phyloP scores from a whole-genome alignment of 2,329 filamentous ascomycete species.

The Ploettnerulaceae sp. region DNA sequence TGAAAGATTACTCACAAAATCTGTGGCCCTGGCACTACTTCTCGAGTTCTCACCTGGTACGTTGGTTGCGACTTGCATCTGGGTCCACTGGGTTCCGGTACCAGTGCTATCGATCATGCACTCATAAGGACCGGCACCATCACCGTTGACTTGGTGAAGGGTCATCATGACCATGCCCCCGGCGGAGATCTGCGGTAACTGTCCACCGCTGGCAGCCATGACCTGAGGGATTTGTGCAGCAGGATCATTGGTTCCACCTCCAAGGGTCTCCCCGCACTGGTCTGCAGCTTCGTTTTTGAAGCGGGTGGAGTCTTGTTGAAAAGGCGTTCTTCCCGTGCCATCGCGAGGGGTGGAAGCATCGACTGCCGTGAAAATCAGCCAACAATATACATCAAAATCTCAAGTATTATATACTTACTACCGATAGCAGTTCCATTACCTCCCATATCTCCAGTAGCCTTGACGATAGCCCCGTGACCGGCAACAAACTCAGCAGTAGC shows the following conservation, averaged over 20 bases:
- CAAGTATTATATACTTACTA: conserved; percentile 32
- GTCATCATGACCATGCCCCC: conserved; percentile 57
- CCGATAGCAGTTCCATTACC: conserved; percentile 47
- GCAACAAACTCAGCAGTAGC: conserved; percentile 50
- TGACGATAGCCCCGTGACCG: conserved; percentile 55
- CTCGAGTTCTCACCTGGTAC: conserved; percentile 47
- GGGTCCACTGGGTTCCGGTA: conserved; percentile 48
- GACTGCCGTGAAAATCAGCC: conserved; percentile 35
- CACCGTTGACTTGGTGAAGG: conserved; percentile 61
- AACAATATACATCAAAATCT: background rate
- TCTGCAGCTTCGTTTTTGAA: conserved; percentile 51
- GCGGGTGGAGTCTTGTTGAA: conserved; percentile 60
- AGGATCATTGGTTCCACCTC: conserved; percentile 50
- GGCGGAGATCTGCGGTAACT: conserved; percentile 52
- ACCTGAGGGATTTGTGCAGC: conserved; percentile 51
- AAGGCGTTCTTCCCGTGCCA: conserved; percentile 54
- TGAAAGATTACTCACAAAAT: conserved; percentile 33
- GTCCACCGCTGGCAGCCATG: conserved; percentile 49
- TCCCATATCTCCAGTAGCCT: conserved; percentile 52
- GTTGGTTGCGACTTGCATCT: conserved; percentile 51
- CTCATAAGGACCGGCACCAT: conserved; percentile 57
- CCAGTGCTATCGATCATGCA: conserved; percentile 61
- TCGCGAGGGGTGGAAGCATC: conserved; percentile 55
- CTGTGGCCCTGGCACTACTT: conserved; percentile 30
- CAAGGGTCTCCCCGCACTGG: conserved; percentile 55